These are phyloP conservation scores for Bipolaris zeicola DNA, from an alignment of 2,329 filamentous ascomycete species.

Conservation along the genomic window DNA sequence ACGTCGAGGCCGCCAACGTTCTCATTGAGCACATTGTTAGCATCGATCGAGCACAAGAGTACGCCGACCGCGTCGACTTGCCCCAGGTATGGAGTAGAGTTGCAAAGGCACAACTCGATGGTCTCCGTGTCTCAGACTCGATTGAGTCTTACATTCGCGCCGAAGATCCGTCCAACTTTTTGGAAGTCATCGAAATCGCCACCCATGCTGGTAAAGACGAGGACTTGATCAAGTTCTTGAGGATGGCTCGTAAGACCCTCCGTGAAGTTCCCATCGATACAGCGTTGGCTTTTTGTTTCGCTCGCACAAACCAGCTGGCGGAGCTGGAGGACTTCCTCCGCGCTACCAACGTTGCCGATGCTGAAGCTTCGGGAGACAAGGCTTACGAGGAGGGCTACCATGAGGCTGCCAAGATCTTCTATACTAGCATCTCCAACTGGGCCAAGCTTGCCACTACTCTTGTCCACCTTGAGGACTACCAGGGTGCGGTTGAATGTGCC, in stretches of 20 bases:
- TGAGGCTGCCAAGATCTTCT: conserved; percentile 99
- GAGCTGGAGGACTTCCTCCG: conserved; percentile 97
- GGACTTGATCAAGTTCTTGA: conserved; percentile 93
- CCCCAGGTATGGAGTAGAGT: conserved; percentile 98
- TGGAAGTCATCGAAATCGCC: conserved; percentile 94
- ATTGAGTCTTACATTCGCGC: conserved; percentile 98
- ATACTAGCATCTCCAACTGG: conserved; percentile 98
- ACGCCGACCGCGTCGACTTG: conserved; percentile 90
- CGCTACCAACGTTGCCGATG: conserved; percentile 89
- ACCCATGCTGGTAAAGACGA: conserved; percentile 97
- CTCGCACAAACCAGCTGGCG: conserved; percentile 84
- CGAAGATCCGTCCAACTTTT: conserved; percentile 87
- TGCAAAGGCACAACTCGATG: conserved; percentile 96
- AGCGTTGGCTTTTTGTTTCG: conserved; percentile 89
- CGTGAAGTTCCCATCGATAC: conserved; percentile 94
- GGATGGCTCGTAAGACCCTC: conserved; percentile 96
- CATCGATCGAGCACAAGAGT: conserved; percentile 95
- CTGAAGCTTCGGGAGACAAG: conserved; percentile 97
- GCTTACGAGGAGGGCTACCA: conserved; percentile 93
- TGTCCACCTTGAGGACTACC: conserved; percentile 96
- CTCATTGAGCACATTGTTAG: conserved; percentile 96
- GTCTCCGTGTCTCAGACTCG: conserved; percentile 86
- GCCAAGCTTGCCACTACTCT: conserved; percentile 97
- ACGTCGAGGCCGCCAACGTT: conserved; percentile 84
- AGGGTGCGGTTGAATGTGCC: conserved; percentile 95